Evolutionary conservation across 1,284 basidiomycete genomes (phyloP), one percentile per base, ranked within the genome.

Genomic region (Hortiboletus rubellus): DNA sequence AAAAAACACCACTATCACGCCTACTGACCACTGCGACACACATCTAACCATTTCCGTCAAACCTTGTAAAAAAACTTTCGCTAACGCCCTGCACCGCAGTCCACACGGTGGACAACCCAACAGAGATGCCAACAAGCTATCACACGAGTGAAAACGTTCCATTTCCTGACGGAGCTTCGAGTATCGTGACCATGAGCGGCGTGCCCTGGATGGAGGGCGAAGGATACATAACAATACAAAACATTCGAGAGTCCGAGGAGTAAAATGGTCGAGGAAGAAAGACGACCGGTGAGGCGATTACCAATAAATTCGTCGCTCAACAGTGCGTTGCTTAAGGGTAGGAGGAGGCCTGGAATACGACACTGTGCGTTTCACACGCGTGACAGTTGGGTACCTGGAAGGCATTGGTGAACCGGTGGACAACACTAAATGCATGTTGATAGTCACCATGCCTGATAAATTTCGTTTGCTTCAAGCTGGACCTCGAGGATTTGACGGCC

Each of bases 401-500:
- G 40, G 14, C 1, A 37, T 37, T 2, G 15, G 45, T 61, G 50
- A 70, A 57, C 17, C 7, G 34, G 9, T 30, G 38, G 12, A 48
- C 36, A 1, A 2, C 15, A 50, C 22, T 0, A 1, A 48, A 48
- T 11, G n/a, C 17, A 46, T n/a, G 24, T 18, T 42, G 15, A 52
- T 24, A 73, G 76, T 59, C 65, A 87, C 85, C 82, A 87, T 50
- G 86, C 83, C 58, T 87, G 76, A 79, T 86, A 88, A 57, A 89
- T 68, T 56, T 87, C 83, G 34, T 78, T 77, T 24, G 79, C 75
- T 61, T 91, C 87, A 53, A 92, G 82, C 69, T 89, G 89, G 40
- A 92, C 86, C 68, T 91, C 87, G 59, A 92, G 74, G 61, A 91
- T 80, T 75, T 89, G 87, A 55, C 89, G 85, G 55, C 89, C 89